phyloP scores from a whole-genome alignment of 768 basidiomycete species.

The Suillus cothurnatus region DNA sequence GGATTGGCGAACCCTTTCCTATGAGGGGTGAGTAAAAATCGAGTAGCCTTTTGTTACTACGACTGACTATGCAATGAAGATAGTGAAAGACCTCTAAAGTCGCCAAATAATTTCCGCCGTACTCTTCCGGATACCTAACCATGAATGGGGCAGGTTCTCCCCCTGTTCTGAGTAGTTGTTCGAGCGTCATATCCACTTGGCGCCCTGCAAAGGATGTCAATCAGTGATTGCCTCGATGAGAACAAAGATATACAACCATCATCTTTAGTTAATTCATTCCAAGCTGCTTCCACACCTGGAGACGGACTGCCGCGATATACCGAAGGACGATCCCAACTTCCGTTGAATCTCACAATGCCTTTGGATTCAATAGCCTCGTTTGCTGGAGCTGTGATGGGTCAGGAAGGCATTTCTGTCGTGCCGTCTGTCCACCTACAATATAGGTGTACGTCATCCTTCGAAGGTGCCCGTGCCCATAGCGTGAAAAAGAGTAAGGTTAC shows the following conservation, averaged over 20 bases:
- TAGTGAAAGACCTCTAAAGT: conserved; percentile 14
- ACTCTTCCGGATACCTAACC: conserved; percentile 8
- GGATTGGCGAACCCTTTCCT: conserved; percentile 16
- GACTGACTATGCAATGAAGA: conserved; percentile 14
- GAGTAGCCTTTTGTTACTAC: not conserved
- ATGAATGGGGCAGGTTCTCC: not conserved
- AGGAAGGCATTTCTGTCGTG: not conserved
- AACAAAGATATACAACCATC: conserved; percentile 6
- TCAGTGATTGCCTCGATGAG: not conserved
- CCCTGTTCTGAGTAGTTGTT: not conserved
- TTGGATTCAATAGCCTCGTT: not conserved
- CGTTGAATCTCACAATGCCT: conserved; percentile 1
- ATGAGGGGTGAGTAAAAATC: not conserved
- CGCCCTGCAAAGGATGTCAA: not conserved
- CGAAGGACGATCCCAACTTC: not conserved
- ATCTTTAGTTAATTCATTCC: conserved; percentile 8
- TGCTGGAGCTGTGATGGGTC: not conserved
- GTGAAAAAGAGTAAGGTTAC: conserved; percentile 8
- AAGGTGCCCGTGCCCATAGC: conserved; percentile 9
- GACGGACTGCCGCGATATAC: conserved; percentile 12
- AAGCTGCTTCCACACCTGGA: conserved; percentile 16
- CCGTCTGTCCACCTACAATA: not conserved
- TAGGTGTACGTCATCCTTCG: not conserved
- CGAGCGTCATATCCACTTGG: not conserved
- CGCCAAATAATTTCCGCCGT: conserved; percentile 13